Percentiles rank a stretch among this genome's conserved stretches.
These are phyloP conservation scores for Diaporthe batatas DNA, from an alignment of 2,329 filamentous ascomycete species.

Conservation along the genomic window DNA sequence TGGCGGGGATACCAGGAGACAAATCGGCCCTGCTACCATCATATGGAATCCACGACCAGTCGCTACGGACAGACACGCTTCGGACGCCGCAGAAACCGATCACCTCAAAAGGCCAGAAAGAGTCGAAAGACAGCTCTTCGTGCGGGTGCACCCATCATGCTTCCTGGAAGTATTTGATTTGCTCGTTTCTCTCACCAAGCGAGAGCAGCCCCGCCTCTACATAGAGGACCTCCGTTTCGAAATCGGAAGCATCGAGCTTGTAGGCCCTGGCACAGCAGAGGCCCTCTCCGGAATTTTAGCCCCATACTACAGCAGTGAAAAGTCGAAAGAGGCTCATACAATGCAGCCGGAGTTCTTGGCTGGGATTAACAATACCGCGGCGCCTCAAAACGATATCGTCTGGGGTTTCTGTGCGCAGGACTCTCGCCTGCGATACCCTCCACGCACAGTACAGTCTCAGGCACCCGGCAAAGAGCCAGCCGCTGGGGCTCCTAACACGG, in stretches of 20 bases:
- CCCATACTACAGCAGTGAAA: slow-evolving; percentile 56
- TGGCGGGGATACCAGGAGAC: slow-evolving; percentile 61
- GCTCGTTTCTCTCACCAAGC: slow-evolving; percentile 68
- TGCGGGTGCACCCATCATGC: slow-evolving; percentile 86
- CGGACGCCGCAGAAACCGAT: slow-evolving; percentile 41
- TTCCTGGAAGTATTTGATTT: slow-evolving; percentile 78
- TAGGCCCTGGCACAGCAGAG: slow-evolving; percentile 82
- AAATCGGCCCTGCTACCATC: slow-evolving; percentile 79
- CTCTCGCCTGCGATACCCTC: slow-evolving; percentile 84
- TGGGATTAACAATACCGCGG: slow-evolving; percentile 75
- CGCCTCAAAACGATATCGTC: slow-evolving; percentile 77
- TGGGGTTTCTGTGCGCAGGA: slow-evolving; percentile 82
- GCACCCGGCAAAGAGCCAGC: slow-evolving; percentile 37
- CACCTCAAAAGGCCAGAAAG: slow-evolving; percentile 40
- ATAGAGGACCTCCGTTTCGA: slow-evolving; percentile 80
- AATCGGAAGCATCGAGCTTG: slow-evolving; percentile 70
- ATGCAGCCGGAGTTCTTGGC: slow-evolving; percentile 65
- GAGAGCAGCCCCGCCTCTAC: slow-evolving; percentile 71
- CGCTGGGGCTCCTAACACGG: background rate
- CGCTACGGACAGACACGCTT: slow-evolving; percentile 41
- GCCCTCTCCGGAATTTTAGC: slow-evolving; percentile 78
- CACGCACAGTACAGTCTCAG: slow-evolving; percentile 64
- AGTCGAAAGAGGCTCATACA: slow-evolving; percentile 57
- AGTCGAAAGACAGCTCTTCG: slow-evolving; percentile 64
- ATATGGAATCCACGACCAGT: slow-evolving; percentile 75